Base-by-base conservation (phyloP, 257 asterid species). In the Ilex asprella region DNA sequence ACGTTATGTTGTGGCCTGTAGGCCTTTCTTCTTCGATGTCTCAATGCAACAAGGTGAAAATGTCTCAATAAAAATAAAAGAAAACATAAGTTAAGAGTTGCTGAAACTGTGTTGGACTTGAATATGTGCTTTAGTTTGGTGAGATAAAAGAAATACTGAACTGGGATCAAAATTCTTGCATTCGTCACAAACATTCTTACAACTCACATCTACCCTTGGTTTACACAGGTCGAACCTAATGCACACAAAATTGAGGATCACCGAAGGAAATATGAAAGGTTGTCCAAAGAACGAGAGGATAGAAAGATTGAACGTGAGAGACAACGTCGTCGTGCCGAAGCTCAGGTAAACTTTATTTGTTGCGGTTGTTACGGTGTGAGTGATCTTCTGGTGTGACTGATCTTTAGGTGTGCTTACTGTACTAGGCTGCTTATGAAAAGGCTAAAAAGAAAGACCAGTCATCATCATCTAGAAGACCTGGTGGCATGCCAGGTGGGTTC, bases 181-280 rank as follows among this genome's bases (percentile, higher is more conserved):
- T 35, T 4, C 2, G 8, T 35, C 1, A 35, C 41, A 35, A 8
- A 35, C 41, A 35, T 35, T 35, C 8, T 35, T 35, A 35, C 41
- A 35, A 3, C 41, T 35, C 41, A 35, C 41, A 3, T 35, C 41
- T 3, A 35, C 27, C 8, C 41, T 35, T 35, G 41, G 41, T 35
- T 35, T 49, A 56, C 39, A 51, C 65, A 92, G 99, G 97, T 89
- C 65, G 99, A 89, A 75, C 97, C 99, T 47, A 93, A 85, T 75
- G 97, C 77, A 8, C 97, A 86, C 66, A 93, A 82, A 79, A 84
- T 93, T 63, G 99, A 93, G 74, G 97, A 89, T 60, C 99, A 93
- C 74, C 84, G 82, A 30, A 77, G 88, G 75, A 93, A 93, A 58
- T 93, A 93, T 70, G 97, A 89, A 10, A 82, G 94, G 81, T 84